Percentiles rank a stretch among this genome's conserved stretches.
These are phyloP conservation scores for Leptomonas pyrrhocoris DNA, from an alignment of 208 protist genomes.

Conservation along the genomic window DNA sequence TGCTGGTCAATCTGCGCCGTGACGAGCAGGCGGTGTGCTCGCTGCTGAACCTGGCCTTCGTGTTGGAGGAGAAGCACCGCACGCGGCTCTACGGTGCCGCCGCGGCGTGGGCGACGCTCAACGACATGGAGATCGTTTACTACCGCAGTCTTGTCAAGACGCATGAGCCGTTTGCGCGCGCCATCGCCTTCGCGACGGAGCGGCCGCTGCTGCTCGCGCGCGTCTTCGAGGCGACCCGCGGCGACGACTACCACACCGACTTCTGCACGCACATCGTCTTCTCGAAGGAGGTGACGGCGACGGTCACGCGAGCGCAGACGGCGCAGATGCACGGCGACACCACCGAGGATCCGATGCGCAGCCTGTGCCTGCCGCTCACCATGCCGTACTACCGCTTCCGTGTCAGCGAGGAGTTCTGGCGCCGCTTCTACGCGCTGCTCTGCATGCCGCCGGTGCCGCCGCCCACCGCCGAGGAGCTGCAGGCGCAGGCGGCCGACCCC, in stretches of 20 bases:
- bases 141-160: constrained; percentile 70
- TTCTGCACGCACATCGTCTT: constrained; percentile 77
- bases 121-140: constrained; percentile 87
- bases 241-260: constrained; percentile 59
- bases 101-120: constrained; percentile 70
- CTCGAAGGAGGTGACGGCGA: constrained; percentile 75
- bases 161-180: constrained; percentile 53
- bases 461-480: constrained; percentile 32
- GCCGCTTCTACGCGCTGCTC: constrained; percentile 70
- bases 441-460: constrained; percentile 78
- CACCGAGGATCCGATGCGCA: constrained; percentile 79
- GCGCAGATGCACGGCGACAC: constrained; percentile 65
- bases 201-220: constrained; percentile 64
- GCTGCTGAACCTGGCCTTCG: constrained; percentile 66
- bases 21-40: constrained; percentile 71
- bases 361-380: constrained; percentile 66
- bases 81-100: constrained; percentile 58
- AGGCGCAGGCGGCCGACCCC: constrained; percentile 34
- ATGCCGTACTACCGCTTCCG: constrained; percentile 83
- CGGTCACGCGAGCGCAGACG: constrained; percentile 69
- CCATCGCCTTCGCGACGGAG: constrained; percentile 50
- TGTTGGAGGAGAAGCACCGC: constrained; percentile 48
- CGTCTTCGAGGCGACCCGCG: constrained; percentile 59
- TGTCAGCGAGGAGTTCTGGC: constrained; percentile 67
- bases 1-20: constrained; percentile 76